Evolutionary conservation across 2,329 filamentous ascomycete species (phyloP).

Genomic region (Fusarium secorum): DNA sequence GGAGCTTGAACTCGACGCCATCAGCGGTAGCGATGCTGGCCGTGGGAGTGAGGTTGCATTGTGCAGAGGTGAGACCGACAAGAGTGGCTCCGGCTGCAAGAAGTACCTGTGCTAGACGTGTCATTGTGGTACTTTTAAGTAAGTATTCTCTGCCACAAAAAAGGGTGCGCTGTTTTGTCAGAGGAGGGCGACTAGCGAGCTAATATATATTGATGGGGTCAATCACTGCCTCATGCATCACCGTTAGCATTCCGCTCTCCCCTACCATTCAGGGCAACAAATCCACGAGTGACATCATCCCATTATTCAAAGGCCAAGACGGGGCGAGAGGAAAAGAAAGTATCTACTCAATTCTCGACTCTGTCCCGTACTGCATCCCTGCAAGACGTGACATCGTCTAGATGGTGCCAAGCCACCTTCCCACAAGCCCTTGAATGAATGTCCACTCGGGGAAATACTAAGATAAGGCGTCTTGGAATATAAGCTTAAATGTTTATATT

Average conservation of each 20-base stretch:
- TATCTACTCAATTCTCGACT: neutral
- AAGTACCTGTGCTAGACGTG: neutral
- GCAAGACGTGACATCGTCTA: neutral
- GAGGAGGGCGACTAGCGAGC: neutral
- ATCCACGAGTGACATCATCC: neutral
- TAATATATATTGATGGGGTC: neutral
- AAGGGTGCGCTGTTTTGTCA: neutral
- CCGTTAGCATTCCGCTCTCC: neutral
- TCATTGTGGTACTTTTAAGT: neutral
- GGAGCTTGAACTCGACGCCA: neutral
- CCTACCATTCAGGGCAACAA: neutral
- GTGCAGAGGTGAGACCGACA: neutral
- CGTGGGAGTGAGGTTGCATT: neutral
- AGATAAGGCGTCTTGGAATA: neutral
- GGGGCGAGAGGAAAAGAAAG: neutral
- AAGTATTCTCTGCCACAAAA: accelerated
- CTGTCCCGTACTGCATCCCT: neutral
- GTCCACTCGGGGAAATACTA: too few species aligned
- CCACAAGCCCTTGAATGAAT: too few species aligned
- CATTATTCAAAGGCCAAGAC: neutral
- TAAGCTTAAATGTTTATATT: neutral
- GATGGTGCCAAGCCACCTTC: neutral
- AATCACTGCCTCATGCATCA: slow-evolving; percentile 1
- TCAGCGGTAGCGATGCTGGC: neutral
- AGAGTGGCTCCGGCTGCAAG: neutral